Conservation (phyloP, 2,329 filamentous ascomycete genomes). For the Ophiostoma australiae region DNA sequence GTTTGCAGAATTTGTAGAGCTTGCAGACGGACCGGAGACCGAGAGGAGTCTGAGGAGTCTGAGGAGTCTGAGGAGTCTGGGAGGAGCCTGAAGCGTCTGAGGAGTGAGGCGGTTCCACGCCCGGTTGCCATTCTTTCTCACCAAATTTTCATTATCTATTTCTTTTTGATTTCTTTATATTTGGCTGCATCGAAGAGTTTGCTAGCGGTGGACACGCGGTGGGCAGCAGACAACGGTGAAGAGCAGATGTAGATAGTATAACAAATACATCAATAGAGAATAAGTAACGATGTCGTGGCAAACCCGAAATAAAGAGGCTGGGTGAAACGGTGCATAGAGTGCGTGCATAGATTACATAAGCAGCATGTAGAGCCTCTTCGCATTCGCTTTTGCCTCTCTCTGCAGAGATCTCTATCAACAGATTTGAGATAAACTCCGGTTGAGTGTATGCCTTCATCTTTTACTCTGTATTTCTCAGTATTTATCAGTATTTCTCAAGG, state of each 20-base stretch:
- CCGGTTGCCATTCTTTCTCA: not conserved
- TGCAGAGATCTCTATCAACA: not conserved
- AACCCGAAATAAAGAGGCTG: not conserved
- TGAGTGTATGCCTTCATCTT: not conserved
- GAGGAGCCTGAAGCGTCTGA: not conserved
- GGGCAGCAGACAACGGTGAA: not conserved
- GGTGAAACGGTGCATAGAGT: not conserved
- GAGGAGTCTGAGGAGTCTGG: not conserved
- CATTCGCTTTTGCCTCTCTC: not conserved
- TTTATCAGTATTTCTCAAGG: too few species aligned
- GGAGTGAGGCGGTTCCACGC: not conserved
- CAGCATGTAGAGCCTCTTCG: not conserved
- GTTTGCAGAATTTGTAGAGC: too few species aligned
- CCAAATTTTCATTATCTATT: not conserved
- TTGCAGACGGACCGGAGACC: not conserved
- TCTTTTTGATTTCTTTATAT: conserved; percentile 8
- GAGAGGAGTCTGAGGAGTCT: not conserved
- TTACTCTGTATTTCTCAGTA: not conserved
- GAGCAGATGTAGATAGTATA: not conserved
- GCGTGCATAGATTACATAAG: not conserved
- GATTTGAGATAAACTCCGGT: not conserved
- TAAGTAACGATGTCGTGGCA: too few species aligned
- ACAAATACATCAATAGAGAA: too few species aligned
- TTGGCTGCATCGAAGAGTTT: conserved; percentile 1
- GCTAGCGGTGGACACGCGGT: not conserved